These are phyloP conservation scores for Didymella keratinophila DNA, from an alignment of 2,329 filamentous ascomycete genomes.

Conservation along the genomic window DNA sequence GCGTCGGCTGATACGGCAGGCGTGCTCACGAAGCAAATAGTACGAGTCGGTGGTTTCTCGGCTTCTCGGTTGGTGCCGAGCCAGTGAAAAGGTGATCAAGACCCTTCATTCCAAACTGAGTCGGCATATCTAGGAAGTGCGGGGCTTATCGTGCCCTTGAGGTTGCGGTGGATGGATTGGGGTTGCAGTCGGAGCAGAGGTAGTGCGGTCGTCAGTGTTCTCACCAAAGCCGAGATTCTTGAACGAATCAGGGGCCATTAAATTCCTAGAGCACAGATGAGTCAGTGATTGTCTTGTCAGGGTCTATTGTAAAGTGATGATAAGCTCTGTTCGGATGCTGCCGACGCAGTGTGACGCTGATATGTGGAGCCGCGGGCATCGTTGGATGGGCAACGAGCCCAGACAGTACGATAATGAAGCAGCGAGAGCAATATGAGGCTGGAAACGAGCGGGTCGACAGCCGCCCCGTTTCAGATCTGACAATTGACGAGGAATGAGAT, in stretches of 20 bases:
- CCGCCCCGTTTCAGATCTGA: slow-evolving; percentile 39
- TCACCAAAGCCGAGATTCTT: slow-evolving; percentile 85
- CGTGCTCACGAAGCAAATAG: slow-evolving; percentile 14
- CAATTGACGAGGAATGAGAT: slow-evolving; percentile 34
- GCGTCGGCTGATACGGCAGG: slow-evolving; percentile 20
- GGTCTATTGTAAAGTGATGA: slow-evolving; percentile 21
- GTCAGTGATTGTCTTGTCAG: slow-evolving; percentile 32
- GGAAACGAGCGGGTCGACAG: slow-evolving; percentile 34
- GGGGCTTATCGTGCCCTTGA: slow-evolving; percentile 35
- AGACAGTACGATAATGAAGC: slow-evolving; percentile 22
- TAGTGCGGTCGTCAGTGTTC: slow-evolving; percentile 47
- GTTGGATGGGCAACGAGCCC: slow-evolving; percentile 26
- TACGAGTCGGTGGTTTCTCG: slow-evolving; percentile 27
- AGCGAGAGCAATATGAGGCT: slow-evolving; percentile 26
- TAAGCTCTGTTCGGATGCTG: slow-evolving; percentile 31
- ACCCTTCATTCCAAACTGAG: slow-evolving; percentile 33
- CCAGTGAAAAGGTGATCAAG: slow-evolving; percentile 26
- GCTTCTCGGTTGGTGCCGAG: slow-evolving; percentile 43
- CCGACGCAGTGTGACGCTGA: slow-evolving; percentile 36
- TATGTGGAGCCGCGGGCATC: slow-evolving; percentile 27
- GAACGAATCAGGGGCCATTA: slow-evolving; percentile 96
- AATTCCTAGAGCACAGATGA: slow-evolving; percentile 63
- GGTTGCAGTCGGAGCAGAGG: slow-evolving; percentile 36
- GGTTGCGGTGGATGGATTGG: slow-evolving; percentile 35
- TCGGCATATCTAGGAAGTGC: slow-evolving; percentile 30